These are phyloP conservation scores for Saccharomyces hybrid DNA, from an alignment of 1,139 yeast species.

Conservation along the genomic window DNA sequence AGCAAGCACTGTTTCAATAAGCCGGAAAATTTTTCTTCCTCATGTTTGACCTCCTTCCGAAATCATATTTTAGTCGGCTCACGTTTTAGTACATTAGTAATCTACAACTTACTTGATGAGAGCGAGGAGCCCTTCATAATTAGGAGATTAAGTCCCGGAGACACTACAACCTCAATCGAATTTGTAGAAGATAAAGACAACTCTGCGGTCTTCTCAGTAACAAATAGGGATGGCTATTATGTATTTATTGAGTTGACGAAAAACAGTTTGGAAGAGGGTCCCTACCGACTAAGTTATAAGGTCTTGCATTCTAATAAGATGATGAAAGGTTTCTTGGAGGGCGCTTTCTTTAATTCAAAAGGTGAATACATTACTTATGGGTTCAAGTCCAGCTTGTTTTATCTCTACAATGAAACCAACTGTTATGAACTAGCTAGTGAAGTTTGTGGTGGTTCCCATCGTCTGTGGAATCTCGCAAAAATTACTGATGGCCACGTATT, in stretches of 20 bases:
- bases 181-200: slow-evolving; percentile 30
- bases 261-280: slow-evolving; percentile 7
- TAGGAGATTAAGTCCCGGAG: slow-evolving; percentile 60
- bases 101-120: slow-evolving; percentile 39
- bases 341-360: slow-evolving; percentile 41
- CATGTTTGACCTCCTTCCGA: slow-evolving; percentile 44
- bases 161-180: slow-evolving; percentile 57
- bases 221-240: slow-evolving; percentile 63
- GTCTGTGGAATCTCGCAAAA: slow-evolving; percentile 55
- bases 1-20: slow-evolving; percentile 24
- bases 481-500: slow-evolving; percentile 30
- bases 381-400: slow-evolving; percentile 71
- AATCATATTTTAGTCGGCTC: slow-evolving; percentile 57
- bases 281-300: slow-evolving; percentile 10
- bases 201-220: slow-evolving; percentile 34
- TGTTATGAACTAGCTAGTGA: slow-evolving; percentile 65
- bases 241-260: slow-evolving; percentile 25
- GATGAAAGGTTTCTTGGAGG: slow-evolving; percentile 75
- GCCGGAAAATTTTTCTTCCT: slow-evolving; percentile 50
- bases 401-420: slow-evolving; percentile 73
- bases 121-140: slow-evolving; percentile 25
- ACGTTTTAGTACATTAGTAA: slow-evolving; percentile 57
- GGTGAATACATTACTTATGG: slow-evolving; percentile 65
- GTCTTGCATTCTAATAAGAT: slow-evolving; percentile 55
- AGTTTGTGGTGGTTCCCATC: slow-evolving; percentile 87